A percentile compares a stretch with the other conserved stretches of the same genome.
Evolutionary conservation across 345 rosid species (phyloP).

Genomic region (Rhizophora mangle): DNA sequence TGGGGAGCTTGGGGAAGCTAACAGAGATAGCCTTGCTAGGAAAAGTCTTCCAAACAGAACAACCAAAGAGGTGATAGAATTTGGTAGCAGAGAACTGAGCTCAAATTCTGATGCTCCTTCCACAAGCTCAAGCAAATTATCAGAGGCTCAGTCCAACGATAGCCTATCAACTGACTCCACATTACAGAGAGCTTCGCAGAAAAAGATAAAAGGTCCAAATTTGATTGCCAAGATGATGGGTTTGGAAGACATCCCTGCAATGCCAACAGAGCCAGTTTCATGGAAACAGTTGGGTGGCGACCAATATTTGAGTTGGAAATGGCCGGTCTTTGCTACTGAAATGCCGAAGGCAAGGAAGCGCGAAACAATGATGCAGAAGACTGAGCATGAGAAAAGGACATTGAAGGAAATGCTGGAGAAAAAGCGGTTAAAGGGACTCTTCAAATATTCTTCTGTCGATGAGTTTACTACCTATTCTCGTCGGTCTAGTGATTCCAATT

Average conservation of each 20-base stretch:
- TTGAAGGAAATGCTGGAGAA: conserved; percentile 51
- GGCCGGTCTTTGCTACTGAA: conserved; percentile 33
- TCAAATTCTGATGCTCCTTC: conserved; percentile 55
- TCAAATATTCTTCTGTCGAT: conserved; percentile 31
- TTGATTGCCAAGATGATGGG: conserved; percentile 97
- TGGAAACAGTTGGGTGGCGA: conserved; percentile 26
- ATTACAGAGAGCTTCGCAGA: conserved; percentile 31
- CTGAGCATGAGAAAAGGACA: conserved; percentile 26
- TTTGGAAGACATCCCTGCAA: conserved; percentile 56
- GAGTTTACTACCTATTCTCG: conserved; percentile 11
- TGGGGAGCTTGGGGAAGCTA: conserved; percentile 60
- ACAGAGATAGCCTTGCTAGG: conserved; percentile 54
- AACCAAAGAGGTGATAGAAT: conserved; percentile 23
- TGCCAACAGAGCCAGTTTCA: conserved; percentile 23
- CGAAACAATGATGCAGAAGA: conserved; percentile 20
- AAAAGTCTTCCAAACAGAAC: conserved; percentile 44
- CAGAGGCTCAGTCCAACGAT: conserved; percentile 26
- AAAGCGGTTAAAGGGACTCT: conserved; percentile 41
- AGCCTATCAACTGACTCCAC: conserved; percentile 37
- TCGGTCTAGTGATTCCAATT: conserved; percentile 19
- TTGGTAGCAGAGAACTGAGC: conserved; percentile 30
- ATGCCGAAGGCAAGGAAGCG: conserved; percentile 37
- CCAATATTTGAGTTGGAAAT: conserved; percentile 20
- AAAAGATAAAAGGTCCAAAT: conserved; percentile 42
- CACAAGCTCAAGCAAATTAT: conserved; percentile 63